Percentiles rank a stretch among this genome's conserved stretches.
Evolutionary conservation across 345 rosid genomes (phyloP).

Genomic region (Citrus trifoliata): DNA sequence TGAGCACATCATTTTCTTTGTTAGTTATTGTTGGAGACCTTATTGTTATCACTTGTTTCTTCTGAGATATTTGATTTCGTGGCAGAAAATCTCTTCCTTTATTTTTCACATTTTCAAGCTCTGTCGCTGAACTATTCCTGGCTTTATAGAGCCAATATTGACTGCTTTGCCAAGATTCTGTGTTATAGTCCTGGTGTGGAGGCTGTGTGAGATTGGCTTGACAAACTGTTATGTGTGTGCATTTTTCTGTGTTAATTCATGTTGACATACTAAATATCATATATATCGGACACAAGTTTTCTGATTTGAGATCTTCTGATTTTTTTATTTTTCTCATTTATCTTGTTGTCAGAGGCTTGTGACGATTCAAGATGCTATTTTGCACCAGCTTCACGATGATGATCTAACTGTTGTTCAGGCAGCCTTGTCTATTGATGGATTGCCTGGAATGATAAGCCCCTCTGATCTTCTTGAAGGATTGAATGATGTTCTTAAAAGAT

Average conservation of each 20-base stretch:
- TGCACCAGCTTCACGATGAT: slow-evolving; percentile 73
- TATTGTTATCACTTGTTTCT: background rate
- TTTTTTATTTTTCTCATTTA: background rate
- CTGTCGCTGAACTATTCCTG: background rate
- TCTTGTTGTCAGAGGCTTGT: slow-evolving; percentile 52
- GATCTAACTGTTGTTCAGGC: slow-evolving; percentile 78
- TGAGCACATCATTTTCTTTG: background rate
- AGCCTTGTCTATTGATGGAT: slow-evolving; percentile 61
- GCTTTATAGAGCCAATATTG: background rate
- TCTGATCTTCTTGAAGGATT: slow-evolving; percentile 59
- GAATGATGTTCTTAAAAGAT: slow-evolving; percentile 48
- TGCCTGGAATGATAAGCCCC: slow-evolving; percentile 48
- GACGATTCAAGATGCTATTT: slow-evolving; percentile 59
- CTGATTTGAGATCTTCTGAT: background rate
- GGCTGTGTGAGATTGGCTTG: background rate
- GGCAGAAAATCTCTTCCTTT: background rate
- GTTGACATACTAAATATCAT: background rate
- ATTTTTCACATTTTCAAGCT: background rate
- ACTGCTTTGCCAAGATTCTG: background rate
- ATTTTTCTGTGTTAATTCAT: background rate
- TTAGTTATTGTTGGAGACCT: background rate
- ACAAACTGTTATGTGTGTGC: background rate
- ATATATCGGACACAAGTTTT: background rate
- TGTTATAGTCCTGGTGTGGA: background rate
- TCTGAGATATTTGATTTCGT: background rate